phyloP scores from a whole-genome alignment of 805 yeast genomes.

The Wickerhamomyces chaumierensis region DNA sequence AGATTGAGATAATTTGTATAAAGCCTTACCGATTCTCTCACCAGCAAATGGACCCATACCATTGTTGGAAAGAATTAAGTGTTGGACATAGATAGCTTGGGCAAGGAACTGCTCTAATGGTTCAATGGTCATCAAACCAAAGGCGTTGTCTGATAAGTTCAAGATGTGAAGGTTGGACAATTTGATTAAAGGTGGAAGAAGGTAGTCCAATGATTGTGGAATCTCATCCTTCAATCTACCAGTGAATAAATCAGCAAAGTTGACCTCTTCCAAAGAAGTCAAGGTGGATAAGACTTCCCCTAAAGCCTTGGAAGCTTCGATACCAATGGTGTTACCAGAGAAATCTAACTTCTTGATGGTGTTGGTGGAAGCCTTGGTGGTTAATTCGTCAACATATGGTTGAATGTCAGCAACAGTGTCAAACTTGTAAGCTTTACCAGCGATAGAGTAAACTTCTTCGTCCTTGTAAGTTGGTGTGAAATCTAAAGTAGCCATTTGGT shows the following conservation, averaged over 20 bases:
- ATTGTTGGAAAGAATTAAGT: conserved; percentile 82
- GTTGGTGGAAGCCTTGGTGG: conserved; percentile 14
- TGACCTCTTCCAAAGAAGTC: conserved; percentile 49
- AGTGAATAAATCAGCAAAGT: conserved; percentile 88
- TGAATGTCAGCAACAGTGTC: conserved; percentile 63
- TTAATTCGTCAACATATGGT: conserved; percentile 53
- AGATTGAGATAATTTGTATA: conserved; percentile 56
- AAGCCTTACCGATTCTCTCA: conserved; percentile 80
- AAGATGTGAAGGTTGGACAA: conserved; percentile 62
- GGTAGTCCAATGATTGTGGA: conserved; percentile 63
- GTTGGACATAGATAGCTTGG: conserved; percentile 69
- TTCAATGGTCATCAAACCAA: conserved; percentile 90
- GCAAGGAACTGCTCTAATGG: conserved; percentile 73
- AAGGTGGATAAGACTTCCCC: conserved; percentile 39
- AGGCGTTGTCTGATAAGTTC: conserved; percentile 89
- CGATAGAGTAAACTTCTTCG: conserved; percentile 45
- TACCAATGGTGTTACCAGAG: conserved; percentile 91
- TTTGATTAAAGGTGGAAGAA: conserved; percentile 63
- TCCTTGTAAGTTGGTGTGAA: conserved; percentile 31
- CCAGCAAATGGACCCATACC: conserved; percentile 99
- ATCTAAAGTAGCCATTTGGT: conserved; percentile 31
- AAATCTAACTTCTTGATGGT: conserved; percentile 52
- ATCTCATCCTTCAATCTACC: conserved; percentile 93
- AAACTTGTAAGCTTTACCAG: conserved; percentile 68
- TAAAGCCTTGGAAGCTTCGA: conserved; percentile 70